Evolutionary conservation across 192 early-diverging fungal species (phyloP).

Genomic region (Chytriomyces confervae): DNA sequence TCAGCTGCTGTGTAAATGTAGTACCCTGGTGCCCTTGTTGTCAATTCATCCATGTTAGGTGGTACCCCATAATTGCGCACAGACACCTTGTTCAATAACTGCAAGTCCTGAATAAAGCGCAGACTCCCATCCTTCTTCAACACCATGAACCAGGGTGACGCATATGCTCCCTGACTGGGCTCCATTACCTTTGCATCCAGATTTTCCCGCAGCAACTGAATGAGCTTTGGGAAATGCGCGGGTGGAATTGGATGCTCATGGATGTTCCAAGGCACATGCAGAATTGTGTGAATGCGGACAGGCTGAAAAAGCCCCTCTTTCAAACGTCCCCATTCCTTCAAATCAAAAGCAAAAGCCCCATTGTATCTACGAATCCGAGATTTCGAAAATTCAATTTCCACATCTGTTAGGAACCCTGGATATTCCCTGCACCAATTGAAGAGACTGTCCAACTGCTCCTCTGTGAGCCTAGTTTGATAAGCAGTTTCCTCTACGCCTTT

Average conservation of each 20-base stretch:
- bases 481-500: too few relatives aligned
- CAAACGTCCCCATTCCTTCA: too few relatives aligned
- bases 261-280: too few relatives aligned
- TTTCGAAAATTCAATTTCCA: too few relatives aligned
- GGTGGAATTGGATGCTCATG: not conserved
- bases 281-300: too few relatives aligned
- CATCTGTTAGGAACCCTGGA: too few relatives aligned
- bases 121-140: slow-evolving; percentile 4
- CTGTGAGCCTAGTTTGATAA: too few relatives aligned
- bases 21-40: not conserved
- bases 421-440: too few relatives aligned
- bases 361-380: too few relatives aligned
- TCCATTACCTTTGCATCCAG: slow-evolving; percentile 6
- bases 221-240: not conserved
- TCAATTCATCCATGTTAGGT: not conserved
- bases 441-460: too few relatives aligned
- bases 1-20: not conserved
- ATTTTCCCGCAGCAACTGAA: slow-evolving; percentile 5
- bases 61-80: slow-evolving; percentile 9
- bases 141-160: not conserved
- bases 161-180: not conserved
- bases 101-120: slow-evolving; percentile 13
- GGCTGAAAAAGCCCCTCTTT: too few relatives aligned
- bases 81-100: slow-evolving; percentile 1
- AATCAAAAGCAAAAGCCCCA: too few relatives aligned